These are phyloP conservation scores for Ocimum tenuiflorum DNA, from an alignment of 257 asterid genomes.

Conservation along the genomic window DNA sequence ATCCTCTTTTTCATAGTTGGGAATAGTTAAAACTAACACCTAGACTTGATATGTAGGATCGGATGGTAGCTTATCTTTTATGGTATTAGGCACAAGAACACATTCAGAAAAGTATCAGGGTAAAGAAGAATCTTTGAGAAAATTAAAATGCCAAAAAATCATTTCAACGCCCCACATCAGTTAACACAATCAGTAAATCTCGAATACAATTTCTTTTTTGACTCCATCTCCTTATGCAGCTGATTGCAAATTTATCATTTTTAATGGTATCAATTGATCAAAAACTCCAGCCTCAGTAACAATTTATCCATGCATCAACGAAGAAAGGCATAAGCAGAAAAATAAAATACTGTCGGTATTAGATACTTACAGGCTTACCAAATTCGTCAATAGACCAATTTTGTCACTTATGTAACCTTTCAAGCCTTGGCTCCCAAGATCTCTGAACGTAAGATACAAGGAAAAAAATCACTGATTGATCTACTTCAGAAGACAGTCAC, in stretches of 20 bases:
- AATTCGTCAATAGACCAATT: slow-evolving; percentile 63
- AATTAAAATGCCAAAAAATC: too few relatives aligned
- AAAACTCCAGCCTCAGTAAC: background rate
- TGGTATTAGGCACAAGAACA: too few relatives aligned
- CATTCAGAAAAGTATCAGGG: background rate
- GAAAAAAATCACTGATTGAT: background rate
- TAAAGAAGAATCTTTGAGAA: too few relatives aligned
- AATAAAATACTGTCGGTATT: slow-evolving; percentile 3
- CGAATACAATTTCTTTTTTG: background rate
- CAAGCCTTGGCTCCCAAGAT: slow-evolving; percentile 91
- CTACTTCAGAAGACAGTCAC: background rate
- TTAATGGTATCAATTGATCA: background rate
- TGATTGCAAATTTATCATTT: background rate
- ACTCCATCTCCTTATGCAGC: background rate
- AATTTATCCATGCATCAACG: slow-evolving; percentile 7
- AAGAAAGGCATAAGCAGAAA: background rate
- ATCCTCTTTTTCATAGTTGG: background rate
- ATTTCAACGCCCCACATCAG: too few relatives aligned
- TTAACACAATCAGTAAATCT: background rate
- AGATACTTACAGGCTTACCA: slow-evolving; percentile 94
- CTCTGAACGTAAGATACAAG: slow-evolving; percentile 38
- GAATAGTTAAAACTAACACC: too few relatives aligned
- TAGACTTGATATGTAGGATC: background rate
- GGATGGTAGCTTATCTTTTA: background rate
- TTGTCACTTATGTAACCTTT: slow-evolving; percentile 74